A percentile compares a stretch with the other conserved stretches of the same genome.
Conservation (phyloP, 176 grass and related monocot species). For the Oryza nivara region DNA sequence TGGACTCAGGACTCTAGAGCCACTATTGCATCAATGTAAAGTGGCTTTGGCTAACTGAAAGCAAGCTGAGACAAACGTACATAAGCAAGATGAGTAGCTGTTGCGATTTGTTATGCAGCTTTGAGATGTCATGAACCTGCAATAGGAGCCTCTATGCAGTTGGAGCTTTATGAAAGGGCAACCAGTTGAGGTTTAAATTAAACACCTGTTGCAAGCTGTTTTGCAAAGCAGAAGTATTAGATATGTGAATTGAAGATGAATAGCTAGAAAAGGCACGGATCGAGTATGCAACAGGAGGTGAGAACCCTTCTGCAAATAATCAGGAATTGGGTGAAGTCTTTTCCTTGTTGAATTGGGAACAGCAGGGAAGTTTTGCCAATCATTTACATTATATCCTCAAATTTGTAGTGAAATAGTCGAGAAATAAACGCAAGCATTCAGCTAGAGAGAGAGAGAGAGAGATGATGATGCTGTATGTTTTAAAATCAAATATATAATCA, state of each 20-base stretch:
- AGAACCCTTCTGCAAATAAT: neutral
- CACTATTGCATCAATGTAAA: conserved; percentile 20
- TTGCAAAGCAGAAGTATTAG: neutral
- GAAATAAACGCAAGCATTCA: neutral
- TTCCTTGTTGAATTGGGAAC: neutral
- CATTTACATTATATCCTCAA: neutral
- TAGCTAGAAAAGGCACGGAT: neutral
- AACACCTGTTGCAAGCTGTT: neutral
- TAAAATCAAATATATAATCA: neutral
- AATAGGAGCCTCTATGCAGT: neutral
- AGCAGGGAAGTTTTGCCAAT: neutral
- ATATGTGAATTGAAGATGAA: neutral
- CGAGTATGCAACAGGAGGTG: neutral
- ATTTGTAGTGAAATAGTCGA: too few relatives aligned
- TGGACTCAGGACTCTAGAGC: neutral
- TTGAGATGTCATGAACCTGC: conserved; percentile 8
- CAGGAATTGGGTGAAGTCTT: neutral
- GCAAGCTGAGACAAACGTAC: neutral
- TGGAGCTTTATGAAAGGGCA: neutral
- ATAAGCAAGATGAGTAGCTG: neutral
- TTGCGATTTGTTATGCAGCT: neutral
- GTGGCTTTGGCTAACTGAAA: conserved; percentile 31
- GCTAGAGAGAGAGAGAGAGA: neutral
- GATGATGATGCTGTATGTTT: neutral
- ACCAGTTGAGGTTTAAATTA: neutral